A percentile compares a stretch with the other conserved stretches of the same genome.
Conservation (phyloP, 1,284 basidiomycete species). For the Ustilago trichophora region DNA sequence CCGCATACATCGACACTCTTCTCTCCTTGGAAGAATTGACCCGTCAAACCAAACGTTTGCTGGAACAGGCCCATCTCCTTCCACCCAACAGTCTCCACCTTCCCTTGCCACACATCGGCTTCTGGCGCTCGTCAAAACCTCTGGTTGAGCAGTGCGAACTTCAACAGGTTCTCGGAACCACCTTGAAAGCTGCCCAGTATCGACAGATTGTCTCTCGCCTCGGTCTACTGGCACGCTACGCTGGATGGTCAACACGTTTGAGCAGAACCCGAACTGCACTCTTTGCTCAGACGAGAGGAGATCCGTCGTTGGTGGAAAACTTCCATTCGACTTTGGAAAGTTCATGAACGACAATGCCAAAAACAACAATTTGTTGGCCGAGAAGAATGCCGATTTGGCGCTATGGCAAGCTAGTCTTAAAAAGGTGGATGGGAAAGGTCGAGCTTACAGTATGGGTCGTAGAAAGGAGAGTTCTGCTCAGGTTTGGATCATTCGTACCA, state of each 20-base stretch:
- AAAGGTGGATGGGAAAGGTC: constrained; percentile 43
- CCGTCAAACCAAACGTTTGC: constrained; percentile 71
- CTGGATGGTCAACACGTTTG: constrained; percentile 66
- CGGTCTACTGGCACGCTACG: constrained; percentile 77
- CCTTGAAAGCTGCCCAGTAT: constrained; percentile 79
- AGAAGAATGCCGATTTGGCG: constrained; percentile 17
- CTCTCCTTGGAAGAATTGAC: constrained; percentile 76
- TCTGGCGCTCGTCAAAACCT: constrained; percentile 72
- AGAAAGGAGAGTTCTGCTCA: constrained; percentile 67
- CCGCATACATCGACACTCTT: constrained; percentile 79
- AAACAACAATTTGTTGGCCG: constrained; percentile 15
- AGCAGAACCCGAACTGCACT: neutral
- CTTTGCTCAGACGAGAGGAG: neutral
- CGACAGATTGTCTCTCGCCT: constrained; percentile 75
- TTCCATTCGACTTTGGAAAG: constrained; percentile 45
- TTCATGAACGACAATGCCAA: constrained; percentile 50
- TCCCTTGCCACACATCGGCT: constrained; percentile 71
- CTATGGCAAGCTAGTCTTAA: constrained; percentile 11
- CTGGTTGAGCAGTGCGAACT: too few species aligned
- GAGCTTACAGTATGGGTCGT: constrained; percentile 55
- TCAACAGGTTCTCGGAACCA: constrained; percentile 72
- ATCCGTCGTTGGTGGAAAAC: constrained; percentile 24
- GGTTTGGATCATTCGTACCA: constrained; percentile 90
- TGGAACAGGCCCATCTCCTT: constrained; percentile 76
- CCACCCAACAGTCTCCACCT: constrained; percentile 73